Evolutionary conservation across 345 rosid species (phyloP).

Genomic region (Corchorus olitorius): DNA sequence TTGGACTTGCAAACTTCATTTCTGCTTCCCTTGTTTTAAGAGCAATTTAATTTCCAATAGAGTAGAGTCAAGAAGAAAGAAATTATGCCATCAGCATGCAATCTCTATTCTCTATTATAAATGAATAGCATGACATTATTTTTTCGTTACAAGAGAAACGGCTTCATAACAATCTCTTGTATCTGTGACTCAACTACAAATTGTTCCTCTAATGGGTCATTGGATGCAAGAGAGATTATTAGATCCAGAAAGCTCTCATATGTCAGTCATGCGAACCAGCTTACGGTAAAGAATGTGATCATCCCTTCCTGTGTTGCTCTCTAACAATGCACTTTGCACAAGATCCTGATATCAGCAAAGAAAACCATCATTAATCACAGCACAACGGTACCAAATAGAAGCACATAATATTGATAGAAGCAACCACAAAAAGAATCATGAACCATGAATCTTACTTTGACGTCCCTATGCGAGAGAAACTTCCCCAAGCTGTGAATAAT

Average conservation of each 20-base stretch:
- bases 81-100: neutral
- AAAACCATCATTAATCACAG: neutral
- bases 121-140: neutral
- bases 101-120: neutral
- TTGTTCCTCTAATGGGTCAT: neutral
- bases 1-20: neutral
- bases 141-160: neutral
- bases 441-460: constrained; percentile 67
- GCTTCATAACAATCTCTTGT: too few relatives aligned
- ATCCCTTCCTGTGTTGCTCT: constrained; percentile 96
- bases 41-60: too few relatives aligned
- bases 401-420: constrained; percentile 29
- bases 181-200: neutral
- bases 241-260: constrained; percentile 14
- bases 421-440: constrained; percentile 49
- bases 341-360: constrained; percentile 62
- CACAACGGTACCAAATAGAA: neutral
- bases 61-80: too few relatives aligned
- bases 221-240: neutral
- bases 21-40: too few relatives aligned
- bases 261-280: constrained; percentile 59
- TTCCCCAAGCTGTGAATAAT: constrained; percentile 89
- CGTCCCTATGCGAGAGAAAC: constrained; percentile 78
- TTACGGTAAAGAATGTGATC: constrained; percentile 81
- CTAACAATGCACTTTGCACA: constrained; percentile 84